Percentiles rank a stretch among this genome's conserved stretches.
Evolutionary conservation across 1,139 yeast species (phyloP).

Genomic region (Lodderomyces metapsilosis): DNA sequence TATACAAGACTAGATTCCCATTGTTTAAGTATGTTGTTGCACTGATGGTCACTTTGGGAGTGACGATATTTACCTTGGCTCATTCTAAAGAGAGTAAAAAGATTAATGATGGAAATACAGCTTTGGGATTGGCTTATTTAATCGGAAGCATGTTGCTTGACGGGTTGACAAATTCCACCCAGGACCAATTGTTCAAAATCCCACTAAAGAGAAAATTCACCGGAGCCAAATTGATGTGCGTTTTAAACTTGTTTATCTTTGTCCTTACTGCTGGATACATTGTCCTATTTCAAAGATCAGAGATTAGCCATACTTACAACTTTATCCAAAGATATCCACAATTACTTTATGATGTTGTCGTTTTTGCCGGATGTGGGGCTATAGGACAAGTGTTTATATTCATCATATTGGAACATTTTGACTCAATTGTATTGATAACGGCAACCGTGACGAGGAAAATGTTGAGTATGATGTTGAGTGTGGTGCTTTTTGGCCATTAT

Average conservation of each 20-base stretch:
- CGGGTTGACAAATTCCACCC: slow-evolving; percentile 91
- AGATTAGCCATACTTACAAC: slow-evolving; percentile 45
- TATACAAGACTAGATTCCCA: slow-evolving; percentile 75
- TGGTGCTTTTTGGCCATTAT: slow-evolving; percentile 76
- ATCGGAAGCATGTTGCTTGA: slow-evolving; percentile 70
- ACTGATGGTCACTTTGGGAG: slow-evolving; percentile 73
- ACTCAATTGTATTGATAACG: slow-evolving; percentile 80
- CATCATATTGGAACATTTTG: slow-evolving; percentile 77
- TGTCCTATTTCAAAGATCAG: slow-evolving; percentile 43
- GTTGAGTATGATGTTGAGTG: slow-evolving; percentile 91
- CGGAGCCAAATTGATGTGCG: slow-evolving; percentile 88
- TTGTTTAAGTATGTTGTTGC: slow-evolving; percentile 78
- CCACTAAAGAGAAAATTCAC: slow-evolving; percentile 20
- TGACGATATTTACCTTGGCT: slow-evolving; percentile 67
- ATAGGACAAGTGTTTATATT: slow-evolving; percentile 92
- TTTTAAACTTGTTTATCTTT: slow-evolving; percentile 62
- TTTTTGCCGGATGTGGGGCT: slow-evolving; percentile 81
- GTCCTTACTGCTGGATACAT: slow-evolving; percentile 40
- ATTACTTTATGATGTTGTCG: slow-evolving; percentile 56
- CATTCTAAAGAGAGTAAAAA: slow-evolving; percentile 20
- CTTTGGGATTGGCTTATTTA: slow-evolving; percentile 61
- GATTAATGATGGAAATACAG: slow-evolving; percentile 39
- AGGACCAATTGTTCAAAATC: slow-evolving; percentile 72
- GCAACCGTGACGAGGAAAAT: slow-evolving; percentile 95
- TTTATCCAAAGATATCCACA: slow-evolving; percentile 43